A percentile compares a stretch with the other conserved stretches of the same genome.
phyloP scores from a whole-genome alignment of 1,139 yeast genomes.

The Suzukiozyma palmioleophila region DNA sequence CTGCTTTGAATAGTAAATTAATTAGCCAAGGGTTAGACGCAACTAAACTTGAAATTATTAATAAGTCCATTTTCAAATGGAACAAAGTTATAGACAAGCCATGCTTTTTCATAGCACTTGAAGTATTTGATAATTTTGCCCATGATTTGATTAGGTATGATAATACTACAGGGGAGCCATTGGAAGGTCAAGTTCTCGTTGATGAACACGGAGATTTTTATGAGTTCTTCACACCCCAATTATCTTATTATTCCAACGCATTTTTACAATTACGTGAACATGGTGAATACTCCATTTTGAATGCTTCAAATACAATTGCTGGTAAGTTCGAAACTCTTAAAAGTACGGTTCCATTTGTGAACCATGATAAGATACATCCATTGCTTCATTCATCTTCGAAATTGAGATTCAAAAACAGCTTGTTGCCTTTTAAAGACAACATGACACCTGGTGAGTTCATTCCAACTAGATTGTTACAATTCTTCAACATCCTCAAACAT shows the following conservation, averaged over 20 bases:
- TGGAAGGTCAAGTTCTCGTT: slow-evolving; percentile 73
- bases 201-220: slow-evolving; percentile 75
- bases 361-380: slow-evolving; percentile 37
- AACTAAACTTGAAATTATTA: slow-evolving; percentile 57
- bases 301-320: slow-evolving; percentile 14
- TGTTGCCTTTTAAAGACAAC: slow-evolving; percentile 60
- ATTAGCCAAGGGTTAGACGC: slow-evolving; percentile 39
- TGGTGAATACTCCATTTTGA: slow-evolving; percentile 33
- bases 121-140: slow-evolving; percentile 81
- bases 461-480: slow-evolving; percentile 69
- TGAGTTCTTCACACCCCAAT: slow-evolving; percentile 66
- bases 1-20: slow-evolving; percentile 33
- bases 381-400: slow-evolving; percentile 33
- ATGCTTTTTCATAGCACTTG: slow-evolving; percentile 76
- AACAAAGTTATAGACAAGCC: slow-evolving; percentile 57
- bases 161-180: slow-evolving; percentile 59
- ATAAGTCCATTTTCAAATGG: slow-evolving; percentile 79
- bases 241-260: slow-evolving; percentile 57
- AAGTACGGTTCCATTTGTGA: slow-evolving; percentile 27
- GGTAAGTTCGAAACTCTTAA: slow-evolving; percentile 23
- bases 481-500: slow-evolving; percentile 59
- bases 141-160: slow-evolving; percentile 83
- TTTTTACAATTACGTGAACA: slow-evolving; percentile 53
- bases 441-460: slow-evolving; percentile 74
- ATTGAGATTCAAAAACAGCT: slow-evolving; percentile 26